A percentile compares a stretch with the other conserved stretches of the same genome.
phyloP scores from a whole-genome alignment of 2,329 filamentous ascomycete genomes.

The Myriosclerotinia curreyana region DNA sequence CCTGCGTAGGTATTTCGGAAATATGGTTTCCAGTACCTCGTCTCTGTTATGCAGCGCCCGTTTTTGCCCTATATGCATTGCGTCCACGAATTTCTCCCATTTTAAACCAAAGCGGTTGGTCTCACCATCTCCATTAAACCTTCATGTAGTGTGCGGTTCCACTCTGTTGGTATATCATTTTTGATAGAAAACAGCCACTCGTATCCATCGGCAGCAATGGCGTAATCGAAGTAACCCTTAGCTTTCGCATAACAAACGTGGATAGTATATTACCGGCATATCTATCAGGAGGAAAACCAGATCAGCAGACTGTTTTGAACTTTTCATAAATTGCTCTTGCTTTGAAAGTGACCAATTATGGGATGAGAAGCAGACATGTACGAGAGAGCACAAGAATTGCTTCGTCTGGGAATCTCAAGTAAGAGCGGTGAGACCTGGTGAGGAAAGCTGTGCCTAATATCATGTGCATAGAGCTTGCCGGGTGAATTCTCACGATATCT shows the following conservation, averaged over 20 bases:
- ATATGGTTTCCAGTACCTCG: background rate
- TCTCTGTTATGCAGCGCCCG: background rate
- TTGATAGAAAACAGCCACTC: background rate
- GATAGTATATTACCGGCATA: constrained; percentile 10
- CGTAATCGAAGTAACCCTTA: background rate
- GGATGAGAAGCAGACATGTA: background rate
- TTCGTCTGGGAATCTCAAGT: constrained; percentile 1
- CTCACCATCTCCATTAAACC: background rate
- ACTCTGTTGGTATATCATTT: background rate
- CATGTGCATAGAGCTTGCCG: constrained; percentile 8
- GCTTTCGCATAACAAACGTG: background rate
- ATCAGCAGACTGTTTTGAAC: constrained; percentile 12
- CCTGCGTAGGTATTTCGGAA: background rate
- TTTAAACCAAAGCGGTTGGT: background rate
- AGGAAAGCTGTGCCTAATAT: constrained; percentile 9
- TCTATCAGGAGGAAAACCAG: background rate
- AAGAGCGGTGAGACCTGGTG: constrained; percentile 15
- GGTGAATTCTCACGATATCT: constrained; percentile 16
- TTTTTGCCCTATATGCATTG: background rate
- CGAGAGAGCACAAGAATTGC: constrained; percentile 6
- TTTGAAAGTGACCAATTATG: constrained; percentile 8
- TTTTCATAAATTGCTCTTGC: constrained; percentile 15
- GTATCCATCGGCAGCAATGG: background rate
- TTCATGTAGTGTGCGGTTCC: constrained; percentile 1
- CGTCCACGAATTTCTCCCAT: background rate